These are phyloP conservation scores for Daedaleopsis sinensis DNA, from an alignment of 768 basidiomycete species.

Conservation along the genomic window DNA sequence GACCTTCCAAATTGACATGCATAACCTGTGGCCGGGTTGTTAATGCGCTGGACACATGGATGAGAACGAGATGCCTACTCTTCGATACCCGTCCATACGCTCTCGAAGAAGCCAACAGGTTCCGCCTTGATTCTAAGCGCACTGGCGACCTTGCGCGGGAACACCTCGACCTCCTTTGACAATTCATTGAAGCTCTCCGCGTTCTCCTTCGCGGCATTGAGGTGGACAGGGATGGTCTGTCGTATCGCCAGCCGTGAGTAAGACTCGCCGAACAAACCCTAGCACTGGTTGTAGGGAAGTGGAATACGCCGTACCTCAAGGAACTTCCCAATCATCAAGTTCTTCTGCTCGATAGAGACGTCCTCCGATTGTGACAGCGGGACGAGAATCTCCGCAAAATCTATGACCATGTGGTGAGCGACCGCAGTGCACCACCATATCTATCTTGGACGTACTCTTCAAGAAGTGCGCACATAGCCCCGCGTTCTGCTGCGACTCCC, in stretches of 20 bases:
- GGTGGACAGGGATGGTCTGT: constrained; percentile 29
- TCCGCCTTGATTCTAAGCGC: constrained; percentile 29
- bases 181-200: constrained; percentile 28
- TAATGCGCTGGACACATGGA: not conserved
- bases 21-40: constrained; percentile 18
- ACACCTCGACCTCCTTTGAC: constrained; percentile 29
- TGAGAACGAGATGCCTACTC: constrained; percentile 21
- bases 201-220: constrained; percentile 24
- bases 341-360: constrained; percentile 26
- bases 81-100: constrained; percentile 28
- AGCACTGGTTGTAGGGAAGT: not conserved
- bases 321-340: constrained; percentile 32
- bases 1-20: constrained; percentile 31
- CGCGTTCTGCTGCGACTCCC: constrained; percentile 29
- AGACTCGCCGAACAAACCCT: no score
- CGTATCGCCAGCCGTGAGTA: not conserved
- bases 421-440: not conserved
- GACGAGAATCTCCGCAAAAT: constrained; percentile 29
- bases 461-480: constrained; percentile 29
- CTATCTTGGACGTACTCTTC: constrained; percentile 23
- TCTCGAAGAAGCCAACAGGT: constrained; percentile 22
- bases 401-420: constrained; percentile 10
- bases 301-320: constrained; percentile 22
- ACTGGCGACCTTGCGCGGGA: constrained; percentile 32
- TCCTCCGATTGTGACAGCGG: constrained; percentile 25